Percentiles rank a stretch among this genome's conserved stretches.
Conservation (phyloP, 2,329 filamentous ascomycete species). For the Cephalotrichum gorgonifer region DNA sequence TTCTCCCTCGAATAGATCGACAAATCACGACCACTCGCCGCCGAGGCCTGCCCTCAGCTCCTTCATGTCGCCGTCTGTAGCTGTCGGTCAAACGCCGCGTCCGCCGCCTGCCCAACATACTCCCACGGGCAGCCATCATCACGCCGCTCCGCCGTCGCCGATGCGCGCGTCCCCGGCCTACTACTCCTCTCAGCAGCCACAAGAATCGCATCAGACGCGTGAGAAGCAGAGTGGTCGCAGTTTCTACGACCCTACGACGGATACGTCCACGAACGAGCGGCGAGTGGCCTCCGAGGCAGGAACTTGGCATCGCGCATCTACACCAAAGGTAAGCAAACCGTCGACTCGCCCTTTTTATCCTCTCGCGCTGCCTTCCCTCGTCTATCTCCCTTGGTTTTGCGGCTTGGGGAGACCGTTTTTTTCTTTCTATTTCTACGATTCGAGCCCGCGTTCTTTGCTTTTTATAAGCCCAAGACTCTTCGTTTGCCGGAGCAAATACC, state of each 20-base stretch:
- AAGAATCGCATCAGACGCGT: slow-evolving; percentile 20
- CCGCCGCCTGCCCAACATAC: slow-evolving; percentile 8
- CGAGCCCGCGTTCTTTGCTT: neutral
- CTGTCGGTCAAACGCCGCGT: slow-evolving; percentile 18
- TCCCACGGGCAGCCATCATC: slow-evolving; percentile 8
- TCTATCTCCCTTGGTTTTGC: neutral
- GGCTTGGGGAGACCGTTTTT: neutral
- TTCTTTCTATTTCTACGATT: slow-evolving; percentile 5
- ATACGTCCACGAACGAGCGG: slow-evolving; percentile 33
- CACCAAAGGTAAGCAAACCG: slow-evolving; percentile 33
- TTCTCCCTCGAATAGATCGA: slow-evolving; percentile 8
- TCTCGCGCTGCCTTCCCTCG: neutral
- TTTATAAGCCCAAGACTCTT: neutral
- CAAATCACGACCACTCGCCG: slow-evolving; percentile 8
- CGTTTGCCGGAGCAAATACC: neutral
- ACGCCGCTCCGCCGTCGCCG: slow-evolving; percentile 25
- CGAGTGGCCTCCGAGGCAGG: slow-evolving; percentile 31
- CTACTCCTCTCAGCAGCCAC: slow-evolving; percentile 18
- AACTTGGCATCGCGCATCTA: slow-evolving; percentile 33
- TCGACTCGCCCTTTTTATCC: neutral
- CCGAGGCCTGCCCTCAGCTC: slow-evolving; percentile 14
- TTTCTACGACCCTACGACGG: slow-evolving; percentile 45
- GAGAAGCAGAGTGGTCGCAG: slow-evolving; percentile 27
- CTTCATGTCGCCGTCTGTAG: slow-evolving; percentile 25
- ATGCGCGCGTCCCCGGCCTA: slow-evolving; percentile 32